Percentiles rank a stretch among this genome's conserved stretches.
Conservation (phyloP, 2,329 filamentous ascomycete genomes). For the Rhexocercosporidium sp. region DNA sequence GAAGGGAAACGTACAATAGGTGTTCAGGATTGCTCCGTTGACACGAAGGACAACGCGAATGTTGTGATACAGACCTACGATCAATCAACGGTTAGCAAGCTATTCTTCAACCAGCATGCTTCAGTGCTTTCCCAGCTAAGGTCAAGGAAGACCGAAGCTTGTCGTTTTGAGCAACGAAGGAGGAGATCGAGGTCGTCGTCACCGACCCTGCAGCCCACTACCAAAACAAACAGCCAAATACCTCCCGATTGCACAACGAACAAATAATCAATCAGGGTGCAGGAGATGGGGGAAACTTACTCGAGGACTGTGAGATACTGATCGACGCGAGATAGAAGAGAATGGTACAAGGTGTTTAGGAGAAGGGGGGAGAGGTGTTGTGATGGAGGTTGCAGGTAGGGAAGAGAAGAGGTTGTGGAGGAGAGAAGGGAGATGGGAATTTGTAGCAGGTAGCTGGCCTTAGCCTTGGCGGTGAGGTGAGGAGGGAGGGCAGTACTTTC, state of each 20-base stretch:
- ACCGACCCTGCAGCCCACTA: neutral
- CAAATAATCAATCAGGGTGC: neutral
- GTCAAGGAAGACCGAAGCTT: neutral
- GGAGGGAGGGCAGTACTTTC: neutral
- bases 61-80: constrained; percentile 9
- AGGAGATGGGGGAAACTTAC: neutral
- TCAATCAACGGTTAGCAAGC: constrained; percentile 1
- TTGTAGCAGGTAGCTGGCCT: neutral
- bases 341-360: neutral
- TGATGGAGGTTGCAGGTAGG: neutral
- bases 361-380: neutral
- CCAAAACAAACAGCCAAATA: neutral
- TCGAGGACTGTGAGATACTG: neutral
- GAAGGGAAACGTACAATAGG: neutral
- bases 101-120: neutral
- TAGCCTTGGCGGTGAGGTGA: neutral
- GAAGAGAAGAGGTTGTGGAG: neutral
- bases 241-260: neutral
- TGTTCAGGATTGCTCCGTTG: constrained; percentile 2
- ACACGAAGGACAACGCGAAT: constrained; percentile 6
- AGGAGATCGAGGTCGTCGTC: neutral
- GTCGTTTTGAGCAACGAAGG: neutral
- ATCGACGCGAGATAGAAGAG: neutral
- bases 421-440: neutral
- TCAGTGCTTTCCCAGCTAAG: neutral